Conservation (phyloP, 2,329 filamentous ascomycete genomes). For the Penicillium rolfsii region DNA sequence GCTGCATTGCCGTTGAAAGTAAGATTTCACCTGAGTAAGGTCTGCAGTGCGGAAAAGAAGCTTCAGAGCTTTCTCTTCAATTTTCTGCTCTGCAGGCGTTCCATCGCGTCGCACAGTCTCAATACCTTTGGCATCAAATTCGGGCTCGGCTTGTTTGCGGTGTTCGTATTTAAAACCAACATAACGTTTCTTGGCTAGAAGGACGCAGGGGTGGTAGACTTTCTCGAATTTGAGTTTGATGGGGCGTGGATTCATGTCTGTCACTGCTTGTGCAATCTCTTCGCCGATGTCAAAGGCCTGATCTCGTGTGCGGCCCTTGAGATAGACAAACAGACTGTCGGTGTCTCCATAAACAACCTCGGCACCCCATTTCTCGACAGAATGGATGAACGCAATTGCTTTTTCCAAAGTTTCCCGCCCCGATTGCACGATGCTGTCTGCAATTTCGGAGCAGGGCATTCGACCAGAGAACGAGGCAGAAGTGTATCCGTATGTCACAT, state of each 20-base stretch:
- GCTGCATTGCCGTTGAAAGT: conserved; percentile 85
- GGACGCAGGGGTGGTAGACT: conserved; percentile 91
- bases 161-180: conserved; percentile 97
- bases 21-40: conserved; percentile 82
- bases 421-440: conserved; percentile 96
- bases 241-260: conserved; percentile 84
- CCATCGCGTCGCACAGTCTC: conserved; percentile 95
- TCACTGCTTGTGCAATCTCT: conserved; percentile 86
- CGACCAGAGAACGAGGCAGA: conserved; percentile 95
- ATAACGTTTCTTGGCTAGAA: conserved; percentile 96
- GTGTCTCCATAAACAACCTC: conserved; percentile 99
- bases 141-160: conserved; percentile 72
- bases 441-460: conserved; percentile 98
- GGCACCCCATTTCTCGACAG: conserved; percentile 81
- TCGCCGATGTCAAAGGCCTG: conserved; percentile 91
- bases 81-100: conserved; percentile 93
- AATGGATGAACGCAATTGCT: conserved; percentile 90
- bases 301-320: conserved; percentile 82
- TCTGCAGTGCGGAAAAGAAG: conserved; percentile 89
- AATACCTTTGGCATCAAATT: conserved; percentile 97
- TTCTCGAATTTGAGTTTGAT: conserved; percentile 98
- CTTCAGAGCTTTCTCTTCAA: conserved; percentile 88
- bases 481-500: conserved; percentile 97
- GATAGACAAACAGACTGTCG: conserved; percentile 87
- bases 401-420: conserved; percentile 93